Base-by-base conservation (phyloP, 2,329 filamentous ascomycete species). In the Fusarium annulatum region DNA sequence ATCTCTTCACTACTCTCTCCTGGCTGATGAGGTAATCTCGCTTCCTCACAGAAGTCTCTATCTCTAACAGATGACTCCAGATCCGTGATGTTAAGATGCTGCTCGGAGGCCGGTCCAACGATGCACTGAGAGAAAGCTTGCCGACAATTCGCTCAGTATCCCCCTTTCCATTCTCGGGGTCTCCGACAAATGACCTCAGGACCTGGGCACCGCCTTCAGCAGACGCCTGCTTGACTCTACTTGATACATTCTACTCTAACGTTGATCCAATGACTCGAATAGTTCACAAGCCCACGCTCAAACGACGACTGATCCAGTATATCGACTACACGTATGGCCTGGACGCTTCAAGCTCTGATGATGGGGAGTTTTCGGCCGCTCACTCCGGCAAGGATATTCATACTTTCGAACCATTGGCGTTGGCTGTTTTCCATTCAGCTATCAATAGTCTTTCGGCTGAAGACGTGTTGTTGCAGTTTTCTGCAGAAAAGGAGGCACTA, bases 1-100 rank as follows among this genome's bases (percentile, higher is more conserved):
- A 61, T 61, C 58, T 26, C 36, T 61, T 8, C 58, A 61, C 48
- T 61, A 61, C 58, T 52, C 58, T 36, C 58, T 61, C 28, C 33
- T 61, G 19, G 58, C 58, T 21, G 36, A 61, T 36, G 46, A 61
- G 58, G 58, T 4, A 61, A 18, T 5, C 21, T 9, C 2, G 5
- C 5, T 34, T 60, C 7, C 28, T 26, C 18, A 11, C 2, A 6
- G 7, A 5, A 30, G 9, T 8, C 5, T 30, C 19, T 16, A 4
- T 3, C 18, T 36, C 30, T 55, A n/a, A 61, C 4, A 55, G 8
- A 21, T 8, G 3, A n/a, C 11, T 23, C 26, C 26, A 61, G 58
- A 61, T 61, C 10, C 58, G 33, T 34, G 58, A 61, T 42, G 58
- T 61, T 3, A 61, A 61, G 12, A 34, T 55, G 46, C 48, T 61